Base-by-base conservation (phyloP, 2,329 filamentous ascomycete species). In the Neurospora sp. region DNA sequence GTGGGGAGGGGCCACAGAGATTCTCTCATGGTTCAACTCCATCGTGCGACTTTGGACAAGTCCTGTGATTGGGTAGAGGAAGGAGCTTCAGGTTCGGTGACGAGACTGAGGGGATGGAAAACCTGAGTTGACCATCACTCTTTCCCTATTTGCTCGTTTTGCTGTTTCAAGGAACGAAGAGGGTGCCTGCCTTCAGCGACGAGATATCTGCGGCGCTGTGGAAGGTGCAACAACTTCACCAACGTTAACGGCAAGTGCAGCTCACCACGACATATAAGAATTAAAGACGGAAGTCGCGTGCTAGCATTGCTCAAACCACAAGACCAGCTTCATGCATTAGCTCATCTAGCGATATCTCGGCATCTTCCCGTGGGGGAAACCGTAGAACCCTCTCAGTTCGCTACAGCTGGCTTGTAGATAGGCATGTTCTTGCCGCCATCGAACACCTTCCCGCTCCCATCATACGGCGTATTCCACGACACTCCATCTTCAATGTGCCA, bases 401-500 rank as follows among this genome's bases (percentile, higher is more conserved):
- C 72, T 28, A 69, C 74, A 36, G 81, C 80, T 1, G 73, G 71
- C 38, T 77, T 78, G 74, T 84, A 84, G 19, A 80, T 73, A 3
- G 83, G 83, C 41, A 77, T 69, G 66, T 78, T 78, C 39, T 73
- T 75, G 66, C 78, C 79, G 0, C 81, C 83, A 73, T 85, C 83
- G 66, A 78, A 82, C 1, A 83, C 77, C 10, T 74, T 78, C 0
- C 83, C 82, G 52, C 78, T 82, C 0, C 82, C 83, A 74, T 84
- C 81, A 71, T 85, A 85, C 0, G 83, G 83, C 0, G 80, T 83
- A 33, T 62, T n/a, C 52, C 52, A 62, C 52, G 52, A 1, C 33
- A 77, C 70, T 3, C 75, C 73, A 0, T 72, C 72, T 4, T 73
- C 69, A 3, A 71, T 69, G 33, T 74, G 68, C 82, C 81, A 83